Evolutionary conservation across 495 filamentous ascomycete genomes (phyloP).

Genomic region (Friedmanniomyces simplex): DNA sequence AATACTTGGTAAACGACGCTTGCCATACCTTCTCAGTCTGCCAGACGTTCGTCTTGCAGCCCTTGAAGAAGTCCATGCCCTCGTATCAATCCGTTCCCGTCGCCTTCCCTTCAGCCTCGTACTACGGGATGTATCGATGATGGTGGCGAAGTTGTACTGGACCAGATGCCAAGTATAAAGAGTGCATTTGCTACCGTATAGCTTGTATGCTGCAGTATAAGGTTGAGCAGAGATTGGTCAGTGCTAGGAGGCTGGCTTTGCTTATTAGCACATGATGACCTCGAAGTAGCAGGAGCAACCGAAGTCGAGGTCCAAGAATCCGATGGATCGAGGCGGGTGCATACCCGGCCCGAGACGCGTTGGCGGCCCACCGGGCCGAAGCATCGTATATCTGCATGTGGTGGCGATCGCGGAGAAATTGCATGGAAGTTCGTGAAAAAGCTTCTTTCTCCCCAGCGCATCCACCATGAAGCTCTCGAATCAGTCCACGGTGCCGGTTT

Average conservation of each 20-base stretch:
- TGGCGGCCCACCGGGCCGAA: too few species aligned
- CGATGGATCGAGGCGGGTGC: background rate
- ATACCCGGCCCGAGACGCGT: background rate
- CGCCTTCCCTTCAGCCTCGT: background rate
- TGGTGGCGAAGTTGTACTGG: constrained; percentile 19
- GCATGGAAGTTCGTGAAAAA: too few species aligned
- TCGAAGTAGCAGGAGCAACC: background rate
- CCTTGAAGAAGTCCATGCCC: constrained; percentile 31
- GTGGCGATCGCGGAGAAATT: too few species aligned
- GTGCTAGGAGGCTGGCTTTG: too few species aligned
- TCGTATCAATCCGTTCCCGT: constrained; percentile 2
- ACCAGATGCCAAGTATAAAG: background rate
- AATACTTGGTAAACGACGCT: background rate
- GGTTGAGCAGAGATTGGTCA: too few species aligned
- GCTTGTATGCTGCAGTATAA: too few species aligned
- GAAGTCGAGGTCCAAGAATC: background rate
- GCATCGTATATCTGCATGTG: too few species aligned
- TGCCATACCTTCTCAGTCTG: constrained; percentile 14
- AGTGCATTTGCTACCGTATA: background rate
- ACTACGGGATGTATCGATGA: constrained; percentile 29
- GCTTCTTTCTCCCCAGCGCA: background rate
- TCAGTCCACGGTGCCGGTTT: constrained; percentile 81
- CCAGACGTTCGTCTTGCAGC: constrained; percentile 29
- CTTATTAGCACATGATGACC: background rate
- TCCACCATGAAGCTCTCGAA: constrained; percentile 76